phyloP scores from a whole-genome alignment of 192 early-diverging fungal genomes.

The Glomus cerebriforme region DNA sequence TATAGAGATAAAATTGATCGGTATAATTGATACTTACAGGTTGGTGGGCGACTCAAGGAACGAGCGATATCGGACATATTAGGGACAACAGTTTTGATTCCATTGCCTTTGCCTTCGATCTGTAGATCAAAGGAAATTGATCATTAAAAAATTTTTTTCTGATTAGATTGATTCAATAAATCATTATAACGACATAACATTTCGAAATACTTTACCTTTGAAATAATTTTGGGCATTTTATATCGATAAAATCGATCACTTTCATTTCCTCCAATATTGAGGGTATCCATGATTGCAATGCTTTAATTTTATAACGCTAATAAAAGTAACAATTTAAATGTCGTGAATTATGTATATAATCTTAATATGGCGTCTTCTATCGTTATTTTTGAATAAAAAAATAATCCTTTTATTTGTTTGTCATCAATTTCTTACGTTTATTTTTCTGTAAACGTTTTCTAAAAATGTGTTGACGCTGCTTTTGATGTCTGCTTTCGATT shows the following conservation, averaged over 20 bases:
- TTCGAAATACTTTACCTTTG: conserved; percentile 52
- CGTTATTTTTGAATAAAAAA: not conserved
- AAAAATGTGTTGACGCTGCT: conserved; percentile 15
- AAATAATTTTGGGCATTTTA: conserved; percentile 93
- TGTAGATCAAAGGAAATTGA: conserved; percentile 28
- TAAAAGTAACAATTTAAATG: not conserved
- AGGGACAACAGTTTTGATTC: conserved; percentile 97
- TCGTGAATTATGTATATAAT: not conserved
- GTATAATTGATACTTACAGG: conserved; percentile 54
- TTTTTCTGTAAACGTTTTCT: conserved; percentile 19
- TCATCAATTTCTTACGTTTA: conserved; percentile 26
- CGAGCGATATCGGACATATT: conserved; percentile 96
- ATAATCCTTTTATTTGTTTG: not conserved
- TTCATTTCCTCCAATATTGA: conserved; percentile 90
- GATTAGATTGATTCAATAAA: no score
- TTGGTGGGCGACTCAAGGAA: conserved; percentile 82
- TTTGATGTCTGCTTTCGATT: conserved; percentile 14
- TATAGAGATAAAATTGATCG: conserved; percentile 19
- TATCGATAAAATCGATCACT: conserved; percentile 97
- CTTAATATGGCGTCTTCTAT: not conserved
- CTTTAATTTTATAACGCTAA: conserved; percentile 8
- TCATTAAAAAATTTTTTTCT: not conserved
- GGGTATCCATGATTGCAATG: conserved; percentile 61
- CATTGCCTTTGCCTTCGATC: conserved; percentile 98
- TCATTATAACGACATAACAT: not conserved